Percentiles rank a stretch among this genome's conserved stretches.
phyloP scores from a whole-genome alignment of 208 protist genomes.

The Wallacemonas sp. region DNA sequence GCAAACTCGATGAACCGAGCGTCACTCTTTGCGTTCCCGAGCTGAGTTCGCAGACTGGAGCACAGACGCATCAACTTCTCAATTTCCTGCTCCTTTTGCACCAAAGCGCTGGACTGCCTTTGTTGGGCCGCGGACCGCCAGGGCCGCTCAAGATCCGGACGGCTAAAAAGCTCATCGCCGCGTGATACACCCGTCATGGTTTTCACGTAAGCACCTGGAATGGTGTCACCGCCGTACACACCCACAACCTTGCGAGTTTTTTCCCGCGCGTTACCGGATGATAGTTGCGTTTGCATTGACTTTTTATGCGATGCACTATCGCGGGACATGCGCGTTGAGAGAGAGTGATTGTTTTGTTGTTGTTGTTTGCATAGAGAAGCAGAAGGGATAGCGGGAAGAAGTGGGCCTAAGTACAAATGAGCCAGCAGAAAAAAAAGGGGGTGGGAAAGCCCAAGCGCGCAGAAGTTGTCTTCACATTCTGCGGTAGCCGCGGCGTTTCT shows the following conservation, averaged over 20 bases:
- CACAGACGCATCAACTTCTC: constrained; percentile 83
- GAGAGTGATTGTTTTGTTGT: too few relatives aligned
- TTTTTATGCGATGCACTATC: neutral
- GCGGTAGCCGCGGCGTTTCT: too few relatives aligned
- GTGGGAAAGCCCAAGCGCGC: too few relatives aligned
- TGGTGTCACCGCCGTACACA: constrained; percentile 63
- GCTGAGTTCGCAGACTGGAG: constrained; percentile 70
- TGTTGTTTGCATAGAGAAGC: neutral
- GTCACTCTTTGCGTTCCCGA: constrained; percentile 77
- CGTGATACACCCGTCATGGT: constrained; percentile 71
- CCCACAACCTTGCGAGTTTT: constrained; percentile 35
- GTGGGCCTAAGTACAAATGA: too few relatives aligned
- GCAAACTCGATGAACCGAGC: constrained; percentile 67
- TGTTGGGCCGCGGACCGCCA: constrained; percentile 66
- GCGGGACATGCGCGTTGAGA: neutral
- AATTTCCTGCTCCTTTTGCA: constrained; percentile 88
- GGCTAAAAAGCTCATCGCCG: constrained; percentile 84
- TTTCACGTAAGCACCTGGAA: constrained; percentile 72
- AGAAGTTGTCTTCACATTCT: too few relatives aligned
- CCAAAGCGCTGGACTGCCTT: constrained; percentile 37
- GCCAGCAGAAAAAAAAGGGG: too few relatives aligned
- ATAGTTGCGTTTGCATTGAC: neutral
- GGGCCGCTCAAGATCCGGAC: constrained; percentile 85
- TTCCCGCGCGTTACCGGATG: neutral
- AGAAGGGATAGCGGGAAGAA: constrained; percentile 17